phyloP scores from a whole-genome alignment of 345 rosid species.

The Eucalyptus tenuipes region DNA sequence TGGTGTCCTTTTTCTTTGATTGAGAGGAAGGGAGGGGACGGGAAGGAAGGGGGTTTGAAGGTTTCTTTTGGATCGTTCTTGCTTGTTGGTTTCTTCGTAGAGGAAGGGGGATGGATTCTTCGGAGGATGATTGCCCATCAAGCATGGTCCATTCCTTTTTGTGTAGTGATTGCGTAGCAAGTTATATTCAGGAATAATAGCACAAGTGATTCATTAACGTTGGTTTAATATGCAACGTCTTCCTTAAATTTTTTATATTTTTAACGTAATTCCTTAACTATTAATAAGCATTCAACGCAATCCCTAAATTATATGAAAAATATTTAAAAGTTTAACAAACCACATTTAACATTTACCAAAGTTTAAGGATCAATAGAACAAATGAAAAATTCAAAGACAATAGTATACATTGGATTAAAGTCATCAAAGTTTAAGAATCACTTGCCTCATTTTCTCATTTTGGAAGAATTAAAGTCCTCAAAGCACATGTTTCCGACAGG shows the following conservation, averaged over 20 bases:
- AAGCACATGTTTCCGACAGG: not conserved
- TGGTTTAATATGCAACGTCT: fast-evolving
- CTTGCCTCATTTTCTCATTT: not conserved
- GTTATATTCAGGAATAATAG: fast-evolving
- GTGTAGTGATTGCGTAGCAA: not conserved
- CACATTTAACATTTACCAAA: not conserved
- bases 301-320: not conserved
- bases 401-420: not conserved
- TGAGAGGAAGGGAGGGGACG: not conserved
- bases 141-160: not conserved
- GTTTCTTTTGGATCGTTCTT: not conserved
- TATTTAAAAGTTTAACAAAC: not conserved
- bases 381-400: not conserved
- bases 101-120: not conserved
- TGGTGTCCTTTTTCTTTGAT: not conserved
- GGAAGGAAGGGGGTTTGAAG: not conserved
- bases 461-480: not conserved
- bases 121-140: not conserved
- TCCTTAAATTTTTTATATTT: not conserved
- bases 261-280: not conserved
- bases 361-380: not conserved
- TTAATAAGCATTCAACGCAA: fast-evolving
- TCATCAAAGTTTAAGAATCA: not conserved
- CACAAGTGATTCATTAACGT: not conserved
- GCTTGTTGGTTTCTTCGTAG: not conserved